These are phyloP conservation scores for Penicillium bovifimosum DNA, from an alignment of 495 filamentous ascomycete species.

Conservation along the genomic window DNA sequence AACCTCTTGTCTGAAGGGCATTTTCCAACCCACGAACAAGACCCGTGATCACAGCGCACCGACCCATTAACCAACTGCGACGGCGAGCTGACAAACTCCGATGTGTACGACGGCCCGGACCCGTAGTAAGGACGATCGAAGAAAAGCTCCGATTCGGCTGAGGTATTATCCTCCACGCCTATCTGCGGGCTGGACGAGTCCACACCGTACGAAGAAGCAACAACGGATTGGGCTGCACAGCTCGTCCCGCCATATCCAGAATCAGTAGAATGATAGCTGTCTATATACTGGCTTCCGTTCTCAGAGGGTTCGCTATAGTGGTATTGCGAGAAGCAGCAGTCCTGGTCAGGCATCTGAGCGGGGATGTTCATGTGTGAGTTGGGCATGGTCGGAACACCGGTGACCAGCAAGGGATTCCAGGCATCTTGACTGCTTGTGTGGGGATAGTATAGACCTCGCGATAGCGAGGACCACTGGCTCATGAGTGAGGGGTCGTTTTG, in stretches of 20 bases:
- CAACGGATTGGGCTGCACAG: slow-evolving; percentile 43
- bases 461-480: slow-evolving; percentile 18
- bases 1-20: slow-evolving; percentile 41
- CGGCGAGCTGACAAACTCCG: slow-evolving; percentile 17
- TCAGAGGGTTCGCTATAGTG: slow-evolving; percentile 46
- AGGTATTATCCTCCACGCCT: slow-evolving; percentile 21
- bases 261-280: slow-evolving; percentile 46
- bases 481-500: slow-evolving; percentile 19
- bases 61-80: slow-evolving; percentile 17
- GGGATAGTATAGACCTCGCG: slow-evolving; percentile 20
- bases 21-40: slow-evolving; percentile 37
- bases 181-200: slow-evolving; percentile 30
- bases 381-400: slow-evolving; percentile 24
- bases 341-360: slow-evolving; percentile 15
- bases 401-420: slow-evolving; percentile 36
- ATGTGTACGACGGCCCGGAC: slow-evolving; percentile 5
- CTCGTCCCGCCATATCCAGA: slow-evolving; percentile 58
- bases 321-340: slow-evolving; percentile 24
- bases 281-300: slow-evolving; percentile 47
- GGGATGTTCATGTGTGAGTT: slow-evolving; percentile 18
- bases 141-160: slow-evolving; percentile 16
- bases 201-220: slow-evolving; percentile 25
- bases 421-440: slow-evolving; percentile 29
- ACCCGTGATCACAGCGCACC: slow-evolving; percentile 31
- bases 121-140: slow-evolving; percentile 12